Percentiles rank a stretch among this genome's conserved stretches.
These are phyloP conservation scores for Coniferiporia weirii DNA, from an alignment of 1,284 basidiomycete genomes.

Conservation along the genomic window DNA sequence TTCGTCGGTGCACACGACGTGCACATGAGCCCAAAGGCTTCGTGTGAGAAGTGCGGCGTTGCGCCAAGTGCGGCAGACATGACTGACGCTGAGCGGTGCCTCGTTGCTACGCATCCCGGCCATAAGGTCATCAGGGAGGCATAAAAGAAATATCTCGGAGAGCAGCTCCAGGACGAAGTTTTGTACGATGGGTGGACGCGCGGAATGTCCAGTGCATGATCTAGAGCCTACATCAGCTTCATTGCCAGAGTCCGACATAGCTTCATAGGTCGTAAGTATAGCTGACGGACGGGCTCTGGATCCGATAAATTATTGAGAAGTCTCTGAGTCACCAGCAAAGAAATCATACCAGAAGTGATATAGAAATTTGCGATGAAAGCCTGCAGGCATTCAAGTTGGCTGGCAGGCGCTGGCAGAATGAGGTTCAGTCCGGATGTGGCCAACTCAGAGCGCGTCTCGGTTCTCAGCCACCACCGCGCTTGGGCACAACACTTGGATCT, in stretches of 20 bases:
- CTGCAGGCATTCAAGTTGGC: no score
- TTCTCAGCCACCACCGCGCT: background rate
- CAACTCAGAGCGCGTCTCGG: background rate
- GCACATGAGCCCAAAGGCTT: background rate
- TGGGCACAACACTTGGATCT: background rate
- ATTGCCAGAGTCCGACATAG: background rate
- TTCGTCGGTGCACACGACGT: background rate
- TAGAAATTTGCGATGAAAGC: no score
- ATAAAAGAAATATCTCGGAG: background rate
- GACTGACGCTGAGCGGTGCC: background rate
- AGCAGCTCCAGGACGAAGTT: background rate
- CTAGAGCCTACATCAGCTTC: background rate
- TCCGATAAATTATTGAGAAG: no score
- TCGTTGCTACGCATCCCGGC: background rate
- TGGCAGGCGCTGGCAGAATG: background rate
- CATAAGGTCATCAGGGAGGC: background rate
- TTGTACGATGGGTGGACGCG: background rate
- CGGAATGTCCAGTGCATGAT: background rate
- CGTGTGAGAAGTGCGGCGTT: background rate
- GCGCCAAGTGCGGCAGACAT: slow-evolving; percentile 1
- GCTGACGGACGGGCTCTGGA: no score
- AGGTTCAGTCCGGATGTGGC: background rate
- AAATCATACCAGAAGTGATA: no score
- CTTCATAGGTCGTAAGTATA: no score
- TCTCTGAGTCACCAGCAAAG: no score